These are phyloP conservation scores for Fusarium mexicanum DNA, from an alignment of 2,329 filamentous ascomycete genomes.

Conservation along the genomic window DNA sequence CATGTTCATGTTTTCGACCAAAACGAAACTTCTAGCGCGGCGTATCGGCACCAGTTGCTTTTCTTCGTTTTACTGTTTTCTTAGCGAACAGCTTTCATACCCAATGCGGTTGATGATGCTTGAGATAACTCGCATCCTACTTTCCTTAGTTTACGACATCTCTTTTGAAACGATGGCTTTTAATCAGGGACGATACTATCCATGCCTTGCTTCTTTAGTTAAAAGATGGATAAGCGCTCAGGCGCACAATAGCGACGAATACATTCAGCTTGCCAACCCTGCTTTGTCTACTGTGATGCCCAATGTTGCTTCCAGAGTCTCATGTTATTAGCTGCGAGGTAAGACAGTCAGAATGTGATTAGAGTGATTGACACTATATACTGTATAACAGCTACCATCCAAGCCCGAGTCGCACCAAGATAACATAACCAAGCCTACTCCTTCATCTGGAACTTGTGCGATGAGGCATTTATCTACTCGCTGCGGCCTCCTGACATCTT, in stretches of 20 bases:
- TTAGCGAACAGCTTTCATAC: conserved; percentile 9
- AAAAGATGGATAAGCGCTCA: conserved; percentile 22
- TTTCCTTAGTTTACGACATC: neutral
- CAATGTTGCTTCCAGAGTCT: neutral
- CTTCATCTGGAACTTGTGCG: neutral
- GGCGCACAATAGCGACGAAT: conserved; percentile 10
- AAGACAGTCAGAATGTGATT: neutral
- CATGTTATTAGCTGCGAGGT: neutral
- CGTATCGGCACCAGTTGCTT: conserved; percentile 22
- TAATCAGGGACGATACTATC: neutral
- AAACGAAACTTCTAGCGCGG: conserved; percentile 29
- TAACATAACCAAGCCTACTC: conserved; percentile 4
- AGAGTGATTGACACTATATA: conserved; percentile 15
- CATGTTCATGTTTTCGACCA: conserved; percentile 4
- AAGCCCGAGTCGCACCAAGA: conserved; percentile 16
- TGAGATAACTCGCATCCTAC: conserved; percentile 22
- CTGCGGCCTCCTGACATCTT: conserved; percentile 33
- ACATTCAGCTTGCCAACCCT: neutral
- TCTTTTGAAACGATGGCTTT: neutral
- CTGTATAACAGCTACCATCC: conserved; percentile 20
- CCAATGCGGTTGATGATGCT: conserved; percentile 3
- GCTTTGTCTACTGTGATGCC: neutral
- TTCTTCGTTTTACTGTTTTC: neutral
- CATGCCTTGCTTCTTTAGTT: conserved; percentile 4
- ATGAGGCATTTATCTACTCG: conserved; percentile 16